Evolutionary conservation across 169 alveolate genomes (phyloP).

Genomic region (Eimeria praecox): DNA sequence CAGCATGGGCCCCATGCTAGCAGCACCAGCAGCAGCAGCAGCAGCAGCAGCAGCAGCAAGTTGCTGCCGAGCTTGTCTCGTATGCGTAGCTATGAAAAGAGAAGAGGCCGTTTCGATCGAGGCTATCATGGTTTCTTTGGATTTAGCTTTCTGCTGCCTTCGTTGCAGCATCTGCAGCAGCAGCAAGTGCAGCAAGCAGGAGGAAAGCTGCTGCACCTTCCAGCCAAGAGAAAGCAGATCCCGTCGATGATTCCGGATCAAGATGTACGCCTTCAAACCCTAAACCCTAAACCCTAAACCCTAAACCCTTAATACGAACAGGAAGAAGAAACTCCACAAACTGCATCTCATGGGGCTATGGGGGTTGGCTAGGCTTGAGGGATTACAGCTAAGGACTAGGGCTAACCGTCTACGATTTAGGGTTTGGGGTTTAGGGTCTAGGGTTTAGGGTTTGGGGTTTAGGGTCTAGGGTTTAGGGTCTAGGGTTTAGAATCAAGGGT

Average conservation of each 20-base stretch:
- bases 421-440: neutral
- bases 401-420: neutral
- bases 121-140: conserved; percentile 77
- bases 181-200: conserved; percentile 64
- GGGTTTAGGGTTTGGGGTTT: neutral
- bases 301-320: neutral
- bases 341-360: neutral
- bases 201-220: conserved; percentile 69
- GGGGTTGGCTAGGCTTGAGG: neutral
- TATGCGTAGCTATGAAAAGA: conserved; percentile 52
- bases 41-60: conserved; percentile 48
- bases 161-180: conserved; percentile 24
- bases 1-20: neutral
- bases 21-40: conserved; percentile 27
- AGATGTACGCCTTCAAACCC: conserved; percentile 39
- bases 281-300: conserved; percentile 45
- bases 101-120: conserved; percentile 59
- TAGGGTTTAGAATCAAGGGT: neutral
- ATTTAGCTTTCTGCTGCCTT: conserved; percentile 48
- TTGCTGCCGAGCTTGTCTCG: conserved; percentile 61
- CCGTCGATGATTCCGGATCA: conserved; percentile 79
- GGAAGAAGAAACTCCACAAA: neutral
- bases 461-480: neutral
- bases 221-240: conserved; percentile 58
- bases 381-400: neutral